phyloP scores from a whole-genome alignment of 2,329 filamentous ascomycete species.

The Ophiostoma ulmi region DNA sequence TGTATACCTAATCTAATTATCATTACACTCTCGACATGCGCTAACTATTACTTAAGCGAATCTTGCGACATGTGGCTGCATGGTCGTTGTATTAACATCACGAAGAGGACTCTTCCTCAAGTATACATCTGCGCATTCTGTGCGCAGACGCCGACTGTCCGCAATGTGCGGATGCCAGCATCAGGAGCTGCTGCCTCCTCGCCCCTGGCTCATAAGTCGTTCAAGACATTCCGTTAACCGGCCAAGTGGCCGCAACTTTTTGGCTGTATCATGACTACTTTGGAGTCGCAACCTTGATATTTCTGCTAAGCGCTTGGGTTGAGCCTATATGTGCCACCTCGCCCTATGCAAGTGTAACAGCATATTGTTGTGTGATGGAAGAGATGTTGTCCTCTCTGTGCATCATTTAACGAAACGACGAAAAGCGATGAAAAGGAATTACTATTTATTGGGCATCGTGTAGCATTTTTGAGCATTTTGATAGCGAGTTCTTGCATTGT shows the following conservation, averaged over 20 bases:
- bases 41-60: conserved; percentile 41
- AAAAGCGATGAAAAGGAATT: conserved; percentile 2
- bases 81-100: conserved; percentile 58
- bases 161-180: conserved; percentile 42
- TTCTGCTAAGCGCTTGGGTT: not conserved
- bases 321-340: not conserved
- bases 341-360: conserved; percentile 2
- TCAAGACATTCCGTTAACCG: conserved; percentile 41
- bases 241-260: not conserved
- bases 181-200: conserved; percentile 35
- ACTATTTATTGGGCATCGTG: not conserved
- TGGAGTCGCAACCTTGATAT: not conserved
- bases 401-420: not conserved
- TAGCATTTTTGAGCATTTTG: conserved; percentile 1
- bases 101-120: conserved; percentile 50
- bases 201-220: conserved; percentile 44
- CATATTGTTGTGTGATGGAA: not conserved
- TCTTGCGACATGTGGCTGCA: conserved; percentile 63
- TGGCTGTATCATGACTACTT: not conserved
- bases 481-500: conserved; percentile 3
- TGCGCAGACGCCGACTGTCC: conserved; percentile 53
- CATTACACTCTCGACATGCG: not conserved
- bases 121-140: conserved; percentile 63
- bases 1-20: not conserved
- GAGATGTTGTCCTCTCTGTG: not conserved